phyloP scores from a whole-genome alignment of 805 yeast species.

The Schizosaccharomyces octosporus region DNA sequence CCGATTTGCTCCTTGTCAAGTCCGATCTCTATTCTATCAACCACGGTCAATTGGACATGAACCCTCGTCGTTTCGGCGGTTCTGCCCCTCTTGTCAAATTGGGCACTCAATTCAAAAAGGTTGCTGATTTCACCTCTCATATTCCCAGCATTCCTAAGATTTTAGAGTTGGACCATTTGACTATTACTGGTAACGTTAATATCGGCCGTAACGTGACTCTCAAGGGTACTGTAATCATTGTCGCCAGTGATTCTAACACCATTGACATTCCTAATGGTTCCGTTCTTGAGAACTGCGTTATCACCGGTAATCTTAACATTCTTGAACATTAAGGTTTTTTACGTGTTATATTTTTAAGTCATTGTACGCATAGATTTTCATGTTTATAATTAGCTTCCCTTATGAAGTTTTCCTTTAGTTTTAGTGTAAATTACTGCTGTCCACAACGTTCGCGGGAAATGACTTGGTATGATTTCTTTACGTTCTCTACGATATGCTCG shows the following conservation, averaged over 20 bases:
- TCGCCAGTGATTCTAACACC: constrained; percentile 87
- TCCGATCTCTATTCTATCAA: constrained; percentile 77
- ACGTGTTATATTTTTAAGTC: background rate
- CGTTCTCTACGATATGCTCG: too few relatives aligned
- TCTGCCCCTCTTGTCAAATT: constrained; percentile 83
- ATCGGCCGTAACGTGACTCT: constrained; percentile 75
- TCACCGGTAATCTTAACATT: constrained; percentile 87
- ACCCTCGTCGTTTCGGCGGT: constrained; percentile 68
- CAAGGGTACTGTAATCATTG: constrained; percentile 93
- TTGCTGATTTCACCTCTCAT: constrained; percentile 67
- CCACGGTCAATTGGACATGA: constrained; percentile 73
- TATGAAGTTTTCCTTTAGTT: too few relatives aligned
- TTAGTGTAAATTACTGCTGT: too few relatives aligned
- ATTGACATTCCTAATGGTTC: constrained; percentile 96
- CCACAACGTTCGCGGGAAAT: too few relatives aligned
- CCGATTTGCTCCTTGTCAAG: constrained; percentile 80
- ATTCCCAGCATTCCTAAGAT: constrained; percentile 90
- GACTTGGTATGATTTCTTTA: too few relatives aligned
- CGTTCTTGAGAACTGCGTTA: constrained; percentile 81
- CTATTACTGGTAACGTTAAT: constrained; percentile 87
- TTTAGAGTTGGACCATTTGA: constrained; percentile 86
- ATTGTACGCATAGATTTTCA: too few relatives aligned
- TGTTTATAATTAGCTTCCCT: too few relatives aligned
- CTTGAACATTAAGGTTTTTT: constrained; percentile 42
- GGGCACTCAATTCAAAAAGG: constrained; percentile 92